Percentiles rank a stretch among this genome's conserved stretches.
phyloP scores from a whole-genome alignment of 2,329 filamentous ascomycete genomes.

The Beauveria brongniartii region DNA sequence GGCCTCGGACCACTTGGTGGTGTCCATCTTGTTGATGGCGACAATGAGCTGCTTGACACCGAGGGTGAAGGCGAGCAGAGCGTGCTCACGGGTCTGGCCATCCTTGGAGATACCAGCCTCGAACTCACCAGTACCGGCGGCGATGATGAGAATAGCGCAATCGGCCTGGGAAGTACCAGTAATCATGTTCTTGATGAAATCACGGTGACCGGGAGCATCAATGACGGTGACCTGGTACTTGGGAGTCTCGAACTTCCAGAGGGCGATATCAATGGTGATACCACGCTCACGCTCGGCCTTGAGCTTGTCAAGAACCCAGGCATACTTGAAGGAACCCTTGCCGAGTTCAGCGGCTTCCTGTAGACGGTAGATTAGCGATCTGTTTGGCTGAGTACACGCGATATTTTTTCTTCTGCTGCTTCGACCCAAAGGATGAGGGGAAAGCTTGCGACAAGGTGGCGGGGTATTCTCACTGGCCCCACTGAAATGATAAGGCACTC shows the following conservation, averaged over 20 bases:
- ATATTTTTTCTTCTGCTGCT: background rate
- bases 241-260: conserved; percentile 99
- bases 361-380: conserved; percentile 19
- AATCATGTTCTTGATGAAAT: conserved; percentile 99
- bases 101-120: conserved; percentile 99
- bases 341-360: conserved; percentile 98
- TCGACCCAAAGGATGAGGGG: background rate
- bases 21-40: conserved; percentile 99
- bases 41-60: conserved; percentile 99
- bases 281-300: conserved; percentile 99
- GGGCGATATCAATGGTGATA: conserved; percentile 99
- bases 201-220: conserved; percentile 98
- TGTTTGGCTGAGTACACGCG: background rate
- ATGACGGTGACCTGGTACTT: conserved; percentile 98
- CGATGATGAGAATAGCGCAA: conserved; percentile 99
- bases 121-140: conserved; percentile 99
- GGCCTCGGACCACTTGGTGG: conserved; percentile 92
- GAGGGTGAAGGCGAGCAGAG: conserved; percentile 98
- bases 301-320: conserved; percentile 99
- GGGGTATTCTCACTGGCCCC: conserved; percentile 13
- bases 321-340: conserved; percentile 99
- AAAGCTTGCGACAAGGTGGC: conserved; percentile 1
- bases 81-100: conserved; percentile 99
- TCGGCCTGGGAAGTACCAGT: conserved; percentile 99
- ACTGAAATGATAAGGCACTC: conserved; percentile 19